Percentiles rank a stretch among this genome's conserved stretches.
Evolutionary conservation across 306 rosid genomes (phyloP).

Genomic region (Prunus mume): DNA sequence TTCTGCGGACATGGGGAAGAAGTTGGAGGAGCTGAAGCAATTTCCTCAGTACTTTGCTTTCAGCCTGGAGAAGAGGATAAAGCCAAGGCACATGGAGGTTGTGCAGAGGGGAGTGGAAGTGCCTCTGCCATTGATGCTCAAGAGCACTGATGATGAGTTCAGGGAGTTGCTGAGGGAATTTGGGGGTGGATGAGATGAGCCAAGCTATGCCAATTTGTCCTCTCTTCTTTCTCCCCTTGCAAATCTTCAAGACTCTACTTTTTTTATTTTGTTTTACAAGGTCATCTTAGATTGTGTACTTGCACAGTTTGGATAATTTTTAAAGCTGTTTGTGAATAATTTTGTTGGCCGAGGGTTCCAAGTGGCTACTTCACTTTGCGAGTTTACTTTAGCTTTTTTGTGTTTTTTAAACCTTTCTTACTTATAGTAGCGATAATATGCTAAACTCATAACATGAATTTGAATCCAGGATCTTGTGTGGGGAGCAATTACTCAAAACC

Average conservation of each 20-base stretch:
- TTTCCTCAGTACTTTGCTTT: slow-evolving; percentile 91
- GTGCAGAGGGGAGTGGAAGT: slow-evolving; percentile 44
- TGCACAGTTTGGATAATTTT: too few species aligned
- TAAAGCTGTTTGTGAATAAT: too few species aligned
- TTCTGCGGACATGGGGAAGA: slow-evolving; percentile 51
- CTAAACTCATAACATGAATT: fast-evolving
- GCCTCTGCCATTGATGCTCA: slow-evolving; percentile 74
- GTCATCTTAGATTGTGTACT: too few species aligned
- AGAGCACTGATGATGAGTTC: slow-evolving; percentile 75
- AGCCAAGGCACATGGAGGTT: slow-evolving; percentile 66
- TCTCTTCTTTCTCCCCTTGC: too few species aligned
- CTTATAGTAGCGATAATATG: fast-evolving
- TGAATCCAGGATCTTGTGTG: fast-evolving
- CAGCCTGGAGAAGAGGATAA: slow-evolving; percentile 90
- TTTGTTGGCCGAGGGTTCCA: too few species aligned
- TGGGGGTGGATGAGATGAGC: slow-evolving; percentile 5
- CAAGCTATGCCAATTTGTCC: too few species aligned
- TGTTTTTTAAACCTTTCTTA: too few species aligned
- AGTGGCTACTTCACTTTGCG: too few species aligned
- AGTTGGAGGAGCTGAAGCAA: slow-evolving; percentile 59
- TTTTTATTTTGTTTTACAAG: too few species aligned
- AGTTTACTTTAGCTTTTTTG: too few species aligned
- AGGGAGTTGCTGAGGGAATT: slow-evolving; percentile 37
- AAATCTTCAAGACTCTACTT: too few species aligned
- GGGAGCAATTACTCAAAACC: too few species aligned